Conservation (phyloP, 148 eudicot species). For the Vaccinium myrtillus region DNA sequence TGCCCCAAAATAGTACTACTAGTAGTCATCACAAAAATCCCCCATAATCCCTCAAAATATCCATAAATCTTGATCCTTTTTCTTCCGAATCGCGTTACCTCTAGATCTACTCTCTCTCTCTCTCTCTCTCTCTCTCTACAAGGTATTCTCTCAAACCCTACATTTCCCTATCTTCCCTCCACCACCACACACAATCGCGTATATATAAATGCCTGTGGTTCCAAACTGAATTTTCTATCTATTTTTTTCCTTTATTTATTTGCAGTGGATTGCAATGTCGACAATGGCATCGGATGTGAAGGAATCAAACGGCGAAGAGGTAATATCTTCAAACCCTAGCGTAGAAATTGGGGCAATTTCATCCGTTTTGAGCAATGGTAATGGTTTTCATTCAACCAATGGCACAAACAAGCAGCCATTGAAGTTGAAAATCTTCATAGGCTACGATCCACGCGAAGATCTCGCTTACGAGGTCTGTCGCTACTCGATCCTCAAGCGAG, state of each 20-base stretch:
- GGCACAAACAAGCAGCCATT: constrained; percentile 29
- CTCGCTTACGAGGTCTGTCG: constrained; percentile 83
- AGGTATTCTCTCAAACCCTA: not conserved
- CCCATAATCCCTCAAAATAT: not conserved
- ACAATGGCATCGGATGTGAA: not conserved
- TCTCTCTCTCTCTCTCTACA: not conserved
- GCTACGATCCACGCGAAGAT: constrained; percentile 86
- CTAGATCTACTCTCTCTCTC: not conserved
- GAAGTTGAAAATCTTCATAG: constrained; percentile 82
- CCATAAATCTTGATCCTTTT: not conserved
- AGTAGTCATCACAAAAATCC: too few species aligned
- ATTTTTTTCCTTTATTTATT: not conserved
- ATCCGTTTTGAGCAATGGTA: constrained; percentile 12
- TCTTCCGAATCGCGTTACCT: not conserved
- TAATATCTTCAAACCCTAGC: constrained; percentile 12
- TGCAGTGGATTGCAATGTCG: constrained; percentile 12
- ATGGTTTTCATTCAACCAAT: constrained; percentile 10
- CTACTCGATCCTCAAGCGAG: constrained; percentile 57
- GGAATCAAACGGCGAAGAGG: not conserved
- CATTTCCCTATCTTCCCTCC: constrained; percentile 8
- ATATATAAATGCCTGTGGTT: not conserved
- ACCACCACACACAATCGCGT: not conserved
- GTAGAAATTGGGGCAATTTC: not conserved
- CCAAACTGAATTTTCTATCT: not conserved
- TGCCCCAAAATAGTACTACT: too few species aligned